Base-by-base conservation (phyloP, 2,329 filamentous ascomycete genomes). In the Fusarium albosuccineum region DNA sequence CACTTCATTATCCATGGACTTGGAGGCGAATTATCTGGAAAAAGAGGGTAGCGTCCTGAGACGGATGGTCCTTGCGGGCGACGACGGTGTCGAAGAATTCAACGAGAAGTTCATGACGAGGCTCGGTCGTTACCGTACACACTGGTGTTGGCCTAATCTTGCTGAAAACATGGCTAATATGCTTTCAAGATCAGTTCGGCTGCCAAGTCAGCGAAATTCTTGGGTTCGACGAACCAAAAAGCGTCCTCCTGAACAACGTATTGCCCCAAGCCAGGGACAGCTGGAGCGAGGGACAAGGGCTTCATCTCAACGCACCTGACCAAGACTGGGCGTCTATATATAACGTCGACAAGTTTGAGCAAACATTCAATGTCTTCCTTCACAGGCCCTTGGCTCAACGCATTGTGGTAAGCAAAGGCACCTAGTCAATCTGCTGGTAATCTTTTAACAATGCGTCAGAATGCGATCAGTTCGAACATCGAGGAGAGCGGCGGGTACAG, bases 81-180 rank as follows among this genome's bases (percentile, higher is more conserved):
- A 64, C 3, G 41, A 42, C 13, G n/a, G 8, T 26, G 37, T 64
- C 22, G 41, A 63, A 9, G 53, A 64, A 11, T 58, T 27, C 7
- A 39, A 53, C 13, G 48, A 45, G 17, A 63, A 42, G 13, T 44
- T 39, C 9, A 30, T 64, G 46, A 22, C 13, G 6, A 58, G 54
- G 16, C 61, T 64, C 17, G 7, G 37, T 27, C 59, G 61, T 36
- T 64, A 48, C n/a, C n/a, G 61, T 63, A 58, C 7, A 5, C 33
- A 40, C 41, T 6, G 4, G 5, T 36, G 37, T 29, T 53, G 1
- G 3, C 29, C 36, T 13, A 29, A 14, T 2, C 26, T n/a, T 22
- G 16, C 1, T 4, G 8, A 10, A 8, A 6, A 40, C 5, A 29
- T 26, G 10, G 34, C 59, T 64, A 17, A 64, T 13, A 26, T 9